Conservation (phyloP, 108 stramenopile genomes). For the Craspedostauros australis region DNA sequence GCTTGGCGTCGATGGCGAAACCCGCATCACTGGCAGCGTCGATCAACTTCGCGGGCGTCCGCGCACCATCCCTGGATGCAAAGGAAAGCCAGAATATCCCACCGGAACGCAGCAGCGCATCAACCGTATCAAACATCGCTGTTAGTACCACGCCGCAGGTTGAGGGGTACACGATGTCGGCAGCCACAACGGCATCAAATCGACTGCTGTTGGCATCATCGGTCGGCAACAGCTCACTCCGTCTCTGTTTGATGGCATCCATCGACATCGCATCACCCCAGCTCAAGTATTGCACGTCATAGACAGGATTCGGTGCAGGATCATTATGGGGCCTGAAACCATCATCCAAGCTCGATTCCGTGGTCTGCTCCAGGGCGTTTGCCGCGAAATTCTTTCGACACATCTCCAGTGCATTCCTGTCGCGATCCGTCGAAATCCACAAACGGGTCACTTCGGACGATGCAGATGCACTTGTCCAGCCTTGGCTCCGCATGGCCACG, state of each 20-base stretch:
- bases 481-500: constrained; percentile 1
- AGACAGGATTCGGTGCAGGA: no score
- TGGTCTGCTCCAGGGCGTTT: not conserved
- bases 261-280: constrained; percentile 3
- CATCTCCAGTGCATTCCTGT: not conserved
- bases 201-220: not conserved
- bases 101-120: not conserved
- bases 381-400: constrained; percentile 6
- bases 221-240: not conserved
- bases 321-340: no score
- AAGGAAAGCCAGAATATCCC: constrained; percentile 5
- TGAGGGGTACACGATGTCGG: constrained; percentile 10
- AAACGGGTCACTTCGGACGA: not conserved
- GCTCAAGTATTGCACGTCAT: not conserved
- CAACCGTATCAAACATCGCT: constrained; percentile 3
- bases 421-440: constrained; percentile 8
- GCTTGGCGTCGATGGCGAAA: not conserved
- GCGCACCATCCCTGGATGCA: constrained; percentile 7
- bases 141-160: constrained; percentile 1
- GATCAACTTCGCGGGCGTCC: not conserved
- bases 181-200: constrained; percentile 5
- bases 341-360: no score
- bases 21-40: constrained; percentile 5
- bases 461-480: no score
- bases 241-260: not conserved